Evolutionary conservation across 495 filamentous ascomycete genomes (phyloP), one percentile per base, ranked within the genome.

Genomic region (Pseudomonodictys pantanalensis): DNA sequence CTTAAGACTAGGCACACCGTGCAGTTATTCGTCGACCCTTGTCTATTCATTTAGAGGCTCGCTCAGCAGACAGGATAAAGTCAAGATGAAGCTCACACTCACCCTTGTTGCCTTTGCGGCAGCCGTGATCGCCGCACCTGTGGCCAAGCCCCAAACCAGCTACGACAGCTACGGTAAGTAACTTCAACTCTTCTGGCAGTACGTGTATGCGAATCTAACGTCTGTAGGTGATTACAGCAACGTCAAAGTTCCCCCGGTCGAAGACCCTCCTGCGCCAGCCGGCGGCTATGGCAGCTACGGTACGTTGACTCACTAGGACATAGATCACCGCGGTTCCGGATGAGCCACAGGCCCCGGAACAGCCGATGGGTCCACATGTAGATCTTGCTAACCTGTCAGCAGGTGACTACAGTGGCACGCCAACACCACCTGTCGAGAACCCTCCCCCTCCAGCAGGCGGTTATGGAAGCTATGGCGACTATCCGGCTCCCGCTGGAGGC

Each of bases 91-190:
- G 52, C 25, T 56, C 42, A 22, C 51, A 2, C 18, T 46, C 32
- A 17, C 42, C 29, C 3, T 56, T 26, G 51, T 38, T 26, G 51
- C 51, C 29, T 5, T 49, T 18, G 45, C 45, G 24, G 45, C 20
- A 4, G 41, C 52, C n/a, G 29, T 32, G 15, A n/a, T n/a, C n/a
- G n/a, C n/a, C n/a, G n/a, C n/a, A n/a, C n/a, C n/a, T n/a, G n/a
- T n/a, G n/a, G n/a, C n/a, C n/a, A n/a, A n/a, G n/a, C 5, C 52
- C 22, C 52, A 56, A 18, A 29, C 41, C 11, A 33, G 3, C 3
- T 56, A 56, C 25, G 39, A 10, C 15, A 38, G 18, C 42, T 56
- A 56, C 42, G 52, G 52, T 56, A 47, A 15, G 52, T 47, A 20
- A 6, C 48, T 38, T 6, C 29, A 3, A 7, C 26, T 47, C 23